Evolutionary conservation across 2,329 filamentous ascomycete species (phyloP).

Genomic region (Ascochyta viciae-villosae): DNA sequence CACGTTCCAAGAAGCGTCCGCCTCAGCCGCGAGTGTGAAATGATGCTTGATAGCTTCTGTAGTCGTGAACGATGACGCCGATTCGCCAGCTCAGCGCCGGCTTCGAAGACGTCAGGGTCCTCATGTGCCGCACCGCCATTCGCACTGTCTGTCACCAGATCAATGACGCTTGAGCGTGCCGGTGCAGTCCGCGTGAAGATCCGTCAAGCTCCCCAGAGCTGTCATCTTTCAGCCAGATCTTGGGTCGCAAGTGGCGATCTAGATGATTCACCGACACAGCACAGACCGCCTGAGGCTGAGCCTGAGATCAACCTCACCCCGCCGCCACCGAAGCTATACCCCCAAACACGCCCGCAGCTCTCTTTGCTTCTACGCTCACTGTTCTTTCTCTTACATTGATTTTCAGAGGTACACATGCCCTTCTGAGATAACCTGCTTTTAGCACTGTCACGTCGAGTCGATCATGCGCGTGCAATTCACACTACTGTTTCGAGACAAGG

Average conservation of each 20-base stretch:
- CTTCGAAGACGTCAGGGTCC: constrained; percentile 8
- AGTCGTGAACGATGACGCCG: constrained; percentile 6
- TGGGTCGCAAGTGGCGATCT: constrained; percentile 10
- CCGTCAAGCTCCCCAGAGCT: neutral
- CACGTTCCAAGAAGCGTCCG: neutral
- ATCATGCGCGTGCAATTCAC: constrained; percentile 42
- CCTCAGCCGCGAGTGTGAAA: neutral
- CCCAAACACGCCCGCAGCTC: constrained; percentile 5
- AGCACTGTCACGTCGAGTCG: constrained; percentile 23
- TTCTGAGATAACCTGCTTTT: constrained; percentile 14
- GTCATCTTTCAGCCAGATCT: constrained; percentile 3
- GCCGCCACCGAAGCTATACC: constrained; percentile 18
- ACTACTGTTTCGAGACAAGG: constrained; percentile 38
- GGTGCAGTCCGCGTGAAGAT: neutral
- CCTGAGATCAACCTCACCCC: constrained; percentile 8
- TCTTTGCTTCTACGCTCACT: constrained; percentile 3
- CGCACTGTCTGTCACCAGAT: neutral
- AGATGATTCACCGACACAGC: constrained; percentile 9
- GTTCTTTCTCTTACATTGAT: constrained; percentile 10
- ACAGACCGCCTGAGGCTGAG: constrained; percentile 16
- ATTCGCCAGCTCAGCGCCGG: neutral
- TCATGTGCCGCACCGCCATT: neutral
- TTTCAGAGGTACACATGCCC: constrained; percentile 16
- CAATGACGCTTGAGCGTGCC: constrained; percentile 2
- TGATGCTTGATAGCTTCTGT: neutral